Conservation (phyloP, 345 rosid genomes). For the Gossypium raimondii region DNA sequence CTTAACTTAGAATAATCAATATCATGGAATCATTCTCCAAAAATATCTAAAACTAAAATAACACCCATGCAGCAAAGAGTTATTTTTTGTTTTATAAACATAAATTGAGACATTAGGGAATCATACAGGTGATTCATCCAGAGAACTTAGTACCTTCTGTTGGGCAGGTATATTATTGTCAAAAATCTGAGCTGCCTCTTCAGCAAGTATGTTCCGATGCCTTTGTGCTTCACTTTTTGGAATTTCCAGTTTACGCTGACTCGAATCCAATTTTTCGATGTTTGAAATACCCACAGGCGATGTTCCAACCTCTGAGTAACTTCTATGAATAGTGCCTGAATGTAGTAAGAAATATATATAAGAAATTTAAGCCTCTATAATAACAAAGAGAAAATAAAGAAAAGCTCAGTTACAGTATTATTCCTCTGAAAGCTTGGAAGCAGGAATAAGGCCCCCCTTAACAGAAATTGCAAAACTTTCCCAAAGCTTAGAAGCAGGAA, state of each 20-base stretch:
- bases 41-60: slow-evolving; percentile 2
- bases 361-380: slow-evolving; percentile 11
- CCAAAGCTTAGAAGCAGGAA: not conserved
- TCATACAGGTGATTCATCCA: not conserved
- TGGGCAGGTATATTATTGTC: slow-evolving; percentile 61
- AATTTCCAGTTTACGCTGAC: slow-evolving; percentile 51
- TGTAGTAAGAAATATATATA: slow-evolving; percentile 16
- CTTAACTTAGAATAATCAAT: not conserved
- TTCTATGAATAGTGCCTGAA: slow-evolving; percentile 37
- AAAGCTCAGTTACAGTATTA: not conserved
- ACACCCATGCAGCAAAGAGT: not conserved
- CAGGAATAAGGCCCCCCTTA: no score
- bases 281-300: slow-evolving; percentile 31
- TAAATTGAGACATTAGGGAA: not conserved
- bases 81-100: not conserved
- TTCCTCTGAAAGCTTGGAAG: not conserved
- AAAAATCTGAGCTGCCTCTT: slow-evolving; percentile 78
- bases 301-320: slow-evolving; percentile 33
- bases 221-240: slow-evolving; percentile 67
- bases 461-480: not conserved
- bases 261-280: slow-evolving; percentile 35
- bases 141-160: slow-evolving; percentile 52
- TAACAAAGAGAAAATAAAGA: not conserved
- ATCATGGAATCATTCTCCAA: not conserved
- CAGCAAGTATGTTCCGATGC: slow-evolving; percentile 54